Percentiles rank a stretch among this genome's conserved stretches.
Conservation (phyloP, 2,329 filamentous ascomycete species). For the Alternaria consortialis region DNA sequence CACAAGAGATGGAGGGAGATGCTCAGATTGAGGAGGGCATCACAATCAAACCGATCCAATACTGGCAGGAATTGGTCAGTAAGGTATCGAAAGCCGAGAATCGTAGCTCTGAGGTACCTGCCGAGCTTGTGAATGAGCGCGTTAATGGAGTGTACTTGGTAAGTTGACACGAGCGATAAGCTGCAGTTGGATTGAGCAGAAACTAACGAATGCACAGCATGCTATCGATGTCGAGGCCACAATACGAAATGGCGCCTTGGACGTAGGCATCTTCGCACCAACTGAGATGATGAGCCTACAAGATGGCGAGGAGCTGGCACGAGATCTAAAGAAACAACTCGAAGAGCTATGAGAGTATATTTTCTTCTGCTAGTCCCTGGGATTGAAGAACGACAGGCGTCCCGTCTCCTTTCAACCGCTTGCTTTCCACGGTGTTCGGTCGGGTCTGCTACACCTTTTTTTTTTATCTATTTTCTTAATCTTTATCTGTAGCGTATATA, state of each 20-base stretch:
- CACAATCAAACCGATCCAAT: conserved; percentile 26
- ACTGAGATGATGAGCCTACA: conserved; percentile 54
- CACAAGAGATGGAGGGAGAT: conserved; percentile 20
- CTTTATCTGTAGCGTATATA: not conserved
- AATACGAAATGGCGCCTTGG: conserved; percentile 58
- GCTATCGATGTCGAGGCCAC: conserved; percentile 66
- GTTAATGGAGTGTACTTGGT: conserved; percentile 51
- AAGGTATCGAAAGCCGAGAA: conserved; percentile 22
- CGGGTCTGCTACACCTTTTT: not conserved
- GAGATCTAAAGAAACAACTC: conserved; percentile 36
- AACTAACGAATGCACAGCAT: conserved; percentile 51
- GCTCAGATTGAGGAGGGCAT: conserved; percentile 13
- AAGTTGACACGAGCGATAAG: conserved; percentile 32
- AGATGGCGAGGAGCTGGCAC: conserved; percentile 48
- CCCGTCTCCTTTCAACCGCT: not conserved
- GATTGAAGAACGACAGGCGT: not conserved
- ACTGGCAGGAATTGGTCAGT: conserved; percentile 32
- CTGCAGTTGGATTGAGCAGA: conserved; percentile 33
- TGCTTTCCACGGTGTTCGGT: not conserved
- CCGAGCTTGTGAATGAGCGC: conserved; percentile 33
- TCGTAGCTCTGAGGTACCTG: conserved; percentile 20
- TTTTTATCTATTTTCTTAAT: not conserved
- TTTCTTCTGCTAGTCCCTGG: not conserved
- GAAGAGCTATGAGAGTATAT: not conserved
- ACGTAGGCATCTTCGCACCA: conserved; percentile 63